These are phyloP conservation scores for Nosema muscidifuracis DNA, from an alignment of 371 early-diverging fungal species.

Conservation along the genomic window DNA sequence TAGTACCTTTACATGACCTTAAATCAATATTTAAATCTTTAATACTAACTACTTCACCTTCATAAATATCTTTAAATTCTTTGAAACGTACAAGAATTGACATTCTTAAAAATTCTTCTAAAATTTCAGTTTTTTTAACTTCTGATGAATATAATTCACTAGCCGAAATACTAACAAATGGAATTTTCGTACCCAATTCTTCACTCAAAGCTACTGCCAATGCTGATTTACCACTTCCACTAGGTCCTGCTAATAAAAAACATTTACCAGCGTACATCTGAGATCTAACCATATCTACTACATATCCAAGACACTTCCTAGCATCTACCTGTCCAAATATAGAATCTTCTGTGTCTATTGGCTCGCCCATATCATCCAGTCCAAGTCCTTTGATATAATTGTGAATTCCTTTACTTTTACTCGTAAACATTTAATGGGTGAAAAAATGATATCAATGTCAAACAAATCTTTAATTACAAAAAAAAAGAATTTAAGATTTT, in stretches of 20 bases:
- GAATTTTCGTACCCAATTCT: slow-evolving; percentile 50
- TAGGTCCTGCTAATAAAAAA: slow-evolving; percentile 50
- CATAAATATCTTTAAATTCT: slow-evolving; percentile 56
- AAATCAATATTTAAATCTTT: slow-evolving; percentile 40
- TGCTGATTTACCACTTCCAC: slow-evolving; percentile 53
- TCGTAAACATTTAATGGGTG: slow-evolving; percentile 12
- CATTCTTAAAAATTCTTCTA: slow-evolving; percentile 47
- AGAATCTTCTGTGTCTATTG: slow-evolving; percentile 6
- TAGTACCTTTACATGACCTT: slow-evolving; percentile 49
- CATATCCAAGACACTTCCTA: slow-evolving; percentile 37
- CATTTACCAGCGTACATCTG: slow-evolving; percentile 48
- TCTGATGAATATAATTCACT: slow-evolving; percentile 51
- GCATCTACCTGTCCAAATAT: slow-evolving; percentile 45
- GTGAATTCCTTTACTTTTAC: slow-evolving; percentile 35
- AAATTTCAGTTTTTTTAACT: slow-evolving; percentile 52
- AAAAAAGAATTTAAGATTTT: not conserved
- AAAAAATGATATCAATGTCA: not conserved
- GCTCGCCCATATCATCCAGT: slow-evolving; percentile 22
- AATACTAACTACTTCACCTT: slow-evolving; percentile 59
- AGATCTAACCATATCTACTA: slow-evolving; percentile 46
- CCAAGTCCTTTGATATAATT: slow-evolving; percentile 50
- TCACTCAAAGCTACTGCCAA: slow-evolving; percentile 47
- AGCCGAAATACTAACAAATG: slow-evolving; percentile 50
- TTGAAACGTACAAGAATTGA: slow-evolving; percentile 41
- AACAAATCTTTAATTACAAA: slow-evolving; percentile 2